phyloP scores from a whole-genome alignment of 768 basidiomycete genomes.

The Fibroporia radiculosa region DNA sequence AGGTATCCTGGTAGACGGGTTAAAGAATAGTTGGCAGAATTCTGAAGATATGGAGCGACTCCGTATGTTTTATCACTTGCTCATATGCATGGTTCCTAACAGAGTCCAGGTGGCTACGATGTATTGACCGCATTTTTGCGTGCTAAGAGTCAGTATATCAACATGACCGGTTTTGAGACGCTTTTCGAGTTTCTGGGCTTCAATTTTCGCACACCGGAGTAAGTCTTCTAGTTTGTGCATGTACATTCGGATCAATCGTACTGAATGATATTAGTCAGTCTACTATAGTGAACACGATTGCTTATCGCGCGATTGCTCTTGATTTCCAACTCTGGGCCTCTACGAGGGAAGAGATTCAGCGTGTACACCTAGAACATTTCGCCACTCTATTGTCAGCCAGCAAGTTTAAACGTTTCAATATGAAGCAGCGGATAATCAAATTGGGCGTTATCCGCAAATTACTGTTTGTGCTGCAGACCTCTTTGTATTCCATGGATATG shows the following conservation, averaged over 20 bases:
- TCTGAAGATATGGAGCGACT: slow-evolving; percentile 92
- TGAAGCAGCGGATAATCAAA: slow-evolving; percentile 64
- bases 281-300: slow-evolving; percentile 73
- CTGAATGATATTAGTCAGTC: slow-evolving; percentile 48
- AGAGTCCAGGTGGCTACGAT: slow-evolving; percentile 74
- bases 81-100: not conserved
- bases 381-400: slow-evolving; percentile 63
- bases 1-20: slow-evolving; percentile 64
- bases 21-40: slow-evolving; percentile 85
- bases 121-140: slow-evolving; percentile 70
- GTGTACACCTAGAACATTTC: slow-evolving; percentile 77
- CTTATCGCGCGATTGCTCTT: slow-evolving; percentile 76
- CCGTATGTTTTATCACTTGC: slow-evolving; percentile 36
- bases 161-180: slow-evolving; percentile 73
- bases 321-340: slow-evolving; percentile 89
- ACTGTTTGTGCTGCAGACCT: slow-evolving; percentile 75
- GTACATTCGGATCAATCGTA: not conserved
- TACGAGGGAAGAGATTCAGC: slow-evolving; percentile 65
- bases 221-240: slow-evolving; percentile 18
- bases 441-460: slow-evolving; percentile 65
- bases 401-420: slow-evolving; percentile 71
- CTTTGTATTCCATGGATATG: slow-evolving; percentile 60
- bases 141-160: slow-evolving; percentile 65
- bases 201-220: slow-evolving; percentile 79
- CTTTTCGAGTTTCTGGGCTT: slow-evolving; percentile 83